Conservation (phyloP, 2,329 filamentous ascomycete species). For the Xylariaceae sp. region DNA sequence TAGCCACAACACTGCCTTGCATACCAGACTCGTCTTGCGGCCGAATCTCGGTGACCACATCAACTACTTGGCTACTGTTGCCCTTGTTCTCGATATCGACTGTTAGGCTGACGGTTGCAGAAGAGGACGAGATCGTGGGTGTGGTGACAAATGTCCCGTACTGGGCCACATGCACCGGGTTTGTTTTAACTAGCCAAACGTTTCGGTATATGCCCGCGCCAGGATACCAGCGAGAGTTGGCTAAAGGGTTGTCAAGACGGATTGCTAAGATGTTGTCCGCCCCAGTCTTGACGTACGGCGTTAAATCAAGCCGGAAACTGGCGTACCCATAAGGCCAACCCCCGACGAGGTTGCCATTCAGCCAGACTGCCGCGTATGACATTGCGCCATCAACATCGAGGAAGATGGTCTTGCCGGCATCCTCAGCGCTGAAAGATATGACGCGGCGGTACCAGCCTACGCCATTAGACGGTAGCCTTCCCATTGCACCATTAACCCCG, state of each 20-base stretch:
- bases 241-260: constrained; percentile 55
- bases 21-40: too few species aligned
- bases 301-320: constrained; percentile 59
- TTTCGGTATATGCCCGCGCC: constrained; percentile 61
- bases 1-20: constrained; percentile 45
- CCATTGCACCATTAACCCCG: constrained; percentile 48
- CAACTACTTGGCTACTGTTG: constrained; percentile 40
- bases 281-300: constrained; percentile 47
- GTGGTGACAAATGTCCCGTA: constrained; percentile 58
- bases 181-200: constrained; percentile 59
- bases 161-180: constrained; percentile 54
- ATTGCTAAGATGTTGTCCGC: constrained; percentile 56
- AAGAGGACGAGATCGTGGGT: constrained; percentile 50
- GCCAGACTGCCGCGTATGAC: constrained; percentile 59
- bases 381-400: constrained; percentile 55
- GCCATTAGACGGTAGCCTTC: constrained; percentile 57
- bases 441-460: constrained; percentile 58
- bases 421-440: constrained; percentile 36
- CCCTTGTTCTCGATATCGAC: constrained; percentile 56
- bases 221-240: constrained; percentile 61
- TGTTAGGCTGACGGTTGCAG: constrained; percentile 52
- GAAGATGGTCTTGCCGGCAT: constrained; percentile 34
- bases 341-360: constrained; percentile 57
- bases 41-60: constrained; percentile 50
- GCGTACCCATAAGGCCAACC: constrained; percentile 60